Base-by-base conservation (phyloP, 2,329 filamentous ascomycete species). In the Epichloe brachyelytri region DNA sequence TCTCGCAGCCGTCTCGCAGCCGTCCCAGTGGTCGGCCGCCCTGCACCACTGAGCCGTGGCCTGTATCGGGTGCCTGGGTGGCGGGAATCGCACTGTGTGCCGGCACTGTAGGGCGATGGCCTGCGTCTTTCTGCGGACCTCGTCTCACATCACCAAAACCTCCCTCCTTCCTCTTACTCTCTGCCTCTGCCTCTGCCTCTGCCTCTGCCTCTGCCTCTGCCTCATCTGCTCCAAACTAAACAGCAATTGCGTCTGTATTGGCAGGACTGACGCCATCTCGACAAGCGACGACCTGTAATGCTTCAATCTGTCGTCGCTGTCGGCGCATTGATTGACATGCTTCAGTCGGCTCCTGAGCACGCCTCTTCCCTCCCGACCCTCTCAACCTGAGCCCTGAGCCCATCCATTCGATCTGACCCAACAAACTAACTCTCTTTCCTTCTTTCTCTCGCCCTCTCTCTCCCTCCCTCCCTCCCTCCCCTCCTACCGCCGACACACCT, bases 261-360 rank as follows among this genome's bases (percentile, higher is more conserved):
- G 53, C 55, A 37, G 46, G 37, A 48, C 39, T 39, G 46, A 49
- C 46, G 55, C 57, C 55, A 57, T 58, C 33, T 37, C 15, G 46
- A 26, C 14, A 41, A 51, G 58, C 53, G 56, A 63, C 58, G 53
- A 59, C 60, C 62, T 59, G 58, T 58, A 59, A 63, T 58, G 60
- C 54, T 58, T 56, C 54, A 53, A 47, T 46, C 49, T 54, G 51
- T 48, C 50, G 53, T 49, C 51, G 43, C 54, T 55, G 49, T 50
- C 38, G 53, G 52, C 55, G 52, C 54, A 50, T 52, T 50, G 52
- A 58, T 56, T 61, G 56, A 57, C 52, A 63, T 63, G 61, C 58
- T 59, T 52, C 56, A 56, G 56, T 60, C 57, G 56, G 54, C 53
- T 51, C 57, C 56, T 56, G 55, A 60, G 57, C 57, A 57, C 60